Evolutionary conservation across 2,329 filamentous ascomycete species (phyloP), one percentile per base, ranked within the genome.

Genomic region (Zasmidium cellare): DNA sequence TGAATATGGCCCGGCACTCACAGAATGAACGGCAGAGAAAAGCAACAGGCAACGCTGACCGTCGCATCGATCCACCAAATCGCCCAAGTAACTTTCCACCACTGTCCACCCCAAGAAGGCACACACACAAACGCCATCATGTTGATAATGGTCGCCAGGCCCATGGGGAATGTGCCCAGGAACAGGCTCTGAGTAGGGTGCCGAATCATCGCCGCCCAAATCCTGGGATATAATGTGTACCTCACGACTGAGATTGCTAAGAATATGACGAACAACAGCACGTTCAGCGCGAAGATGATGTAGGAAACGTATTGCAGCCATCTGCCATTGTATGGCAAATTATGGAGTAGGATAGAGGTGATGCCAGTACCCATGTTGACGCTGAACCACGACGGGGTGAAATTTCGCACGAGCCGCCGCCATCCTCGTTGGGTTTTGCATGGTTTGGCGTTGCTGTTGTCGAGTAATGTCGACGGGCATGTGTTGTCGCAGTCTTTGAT

Each of bases 131-230:
- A 61, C 6, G 66, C 56, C 61, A 63, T 65, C 68, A 70, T 70
- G 22, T 69, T 62, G 31, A 70, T 58, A 16, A 71, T 60, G 12
- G 69, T 71, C 9, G 68, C 67, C 45, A 71, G 67, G 16, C 69
- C 67, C 65, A 71, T 70, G 1, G 68, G 69, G 14, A 70, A 59
- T 1, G 68, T 71, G 18, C 75, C 87, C 1, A 91, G 74, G 64
- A 90, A 91, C 53, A 91, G 77, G 0, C 84, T 86, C 67, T 91
- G 86, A 1, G 80, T 82, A 0, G 85, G 84, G 67, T 91, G 85
- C 2, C 77, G 73, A 31, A 90, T 81, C 87, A 91, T 89, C 16
- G 82, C 83, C 0, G 57, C 69, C 81, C 86, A 90, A 23, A 89
- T 85, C 57, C 82, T 80, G 0, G 87, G 87, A 66, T 88, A 90